Evolutionary conservation across 441 rosid species (phyloP), one percentile per base, ranked within the genome.

Genomic region (Jatropha multifida): DNA sequence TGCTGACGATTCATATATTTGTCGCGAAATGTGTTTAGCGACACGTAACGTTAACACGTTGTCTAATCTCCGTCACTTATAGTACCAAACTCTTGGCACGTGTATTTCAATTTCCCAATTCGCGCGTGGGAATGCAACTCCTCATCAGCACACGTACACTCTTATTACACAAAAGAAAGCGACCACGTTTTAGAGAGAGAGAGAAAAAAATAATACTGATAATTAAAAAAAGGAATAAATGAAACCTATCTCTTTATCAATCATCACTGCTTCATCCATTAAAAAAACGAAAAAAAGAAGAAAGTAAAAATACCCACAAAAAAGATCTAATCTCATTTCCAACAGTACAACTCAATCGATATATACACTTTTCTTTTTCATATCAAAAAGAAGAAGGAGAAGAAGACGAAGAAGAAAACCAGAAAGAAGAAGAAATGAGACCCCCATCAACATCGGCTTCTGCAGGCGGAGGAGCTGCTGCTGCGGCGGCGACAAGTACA

Each of bases 391-490:
- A 2, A n/a, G 5, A 17, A 7, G 5, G 58, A 54, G 5, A 54
- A 14, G 61, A 6, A 6, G 27, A 66, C 46, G 17, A 46, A 49
- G 15, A 27, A 17, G 48, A 8, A 51, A 12, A 48, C 26, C 13
- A 44, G n/a, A 1, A n/a, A 23, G 71, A 61, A 26, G n/a, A 67
- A 68, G 69, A 42, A 42, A 80, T 79, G 84, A 85, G 82, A 62
- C 79, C 77, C 48, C 85, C 87, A 41, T 51, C 87, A 4, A 4
- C 80, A 2, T 44, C 85, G 6, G 0, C 73, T 11, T 15, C 65
- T 8, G 61, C 26, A 13, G 41, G 23, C 52, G 32, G 5, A 67
- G 68, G 11, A 58, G 55, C 56, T 58, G 58, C 61, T 1, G 14
- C 74, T 1, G 5, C 44, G 2, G 23, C 61, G 4, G 13, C 65